Evolutionary conservation across 495 filamentous ascomycete species (phyloP).

Genomic region (Tuber melanosporum): DNA sequence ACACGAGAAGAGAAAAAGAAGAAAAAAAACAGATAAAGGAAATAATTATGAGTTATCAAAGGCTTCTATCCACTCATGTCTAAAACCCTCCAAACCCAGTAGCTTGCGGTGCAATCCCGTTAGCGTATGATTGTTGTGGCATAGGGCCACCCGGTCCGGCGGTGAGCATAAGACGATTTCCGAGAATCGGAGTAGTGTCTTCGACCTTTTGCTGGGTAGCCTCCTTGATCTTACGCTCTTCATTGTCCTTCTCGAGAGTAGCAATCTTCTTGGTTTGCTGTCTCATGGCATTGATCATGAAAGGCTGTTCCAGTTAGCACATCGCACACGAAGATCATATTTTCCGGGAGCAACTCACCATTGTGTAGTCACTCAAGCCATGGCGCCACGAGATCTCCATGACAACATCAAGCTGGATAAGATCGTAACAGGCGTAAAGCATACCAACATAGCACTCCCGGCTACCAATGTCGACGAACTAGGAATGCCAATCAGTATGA

Average conservation of each 20-base stretch:
- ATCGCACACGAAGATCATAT: background rate
- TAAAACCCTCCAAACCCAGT: constrained; percentile 66
- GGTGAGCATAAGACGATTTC: constrained; percentile 94
- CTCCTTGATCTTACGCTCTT: constrained; percentile 88
- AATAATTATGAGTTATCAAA: background rate
- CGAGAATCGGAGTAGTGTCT: constrained; percentile 87
- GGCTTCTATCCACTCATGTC: constrained; percentile 8
- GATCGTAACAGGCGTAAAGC: constrained; percentile 97
- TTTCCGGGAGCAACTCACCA: constrained; percentile 48
- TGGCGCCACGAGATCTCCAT: constrained; percentile 97
- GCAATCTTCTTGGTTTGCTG: constrained; percentile 84
- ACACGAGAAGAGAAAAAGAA: background rate
- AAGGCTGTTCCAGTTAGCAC: constrained; percentile 51
- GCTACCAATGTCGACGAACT: constrained; percentile 99
- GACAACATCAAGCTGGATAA: constrained; percentile 83
- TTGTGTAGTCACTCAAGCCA: constrained; percentile 91
- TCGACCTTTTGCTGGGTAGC: constrained; percentile 79
- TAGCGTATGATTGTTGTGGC: constrained; percentile 59
- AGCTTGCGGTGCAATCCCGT: constrained; percentile 72
- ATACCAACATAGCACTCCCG: constrained; percentile 98
- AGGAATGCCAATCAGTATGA: constrained; percentile 32
- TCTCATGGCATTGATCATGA: constrained; percentile 96
- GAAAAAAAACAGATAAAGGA: background rate
- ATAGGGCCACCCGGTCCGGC: constrained; percentile 67
- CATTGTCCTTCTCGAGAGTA: constrained; percentile 86